Percentiles rank a stretch among this genome's conserved stretches.
Evolutionary conservation across 1,284 basidiomycete species (phyloP).

Genomic region (Phylloboletellus chloephorus): DNA sequence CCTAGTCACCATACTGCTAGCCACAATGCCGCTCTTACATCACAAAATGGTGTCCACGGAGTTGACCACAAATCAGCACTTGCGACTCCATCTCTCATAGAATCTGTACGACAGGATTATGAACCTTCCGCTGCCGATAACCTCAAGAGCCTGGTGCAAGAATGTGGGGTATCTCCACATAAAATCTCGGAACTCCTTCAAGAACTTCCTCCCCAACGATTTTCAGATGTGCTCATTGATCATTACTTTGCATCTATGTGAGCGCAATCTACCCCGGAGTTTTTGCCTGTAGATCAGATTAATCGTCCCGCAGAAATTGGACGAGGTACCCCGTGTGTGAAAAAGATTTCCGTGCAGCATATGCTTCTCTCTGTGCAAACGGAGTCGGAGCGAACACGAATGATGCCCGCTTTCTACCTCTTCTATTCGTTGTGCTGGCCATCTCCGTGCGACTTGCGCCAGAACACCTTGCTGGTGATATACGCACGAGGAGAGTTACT

Average conservation of each 20-base stretch:
- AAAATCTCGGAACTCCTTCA: constrained; percentile 86
- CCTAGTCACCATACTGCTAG: constrained; percentile 11
- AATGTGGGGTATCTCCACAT: constrained; percentile 85
- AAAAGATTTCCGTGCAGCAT: constrained; percentile 75
- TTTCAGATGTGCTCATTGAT: constrained; percentile 70
- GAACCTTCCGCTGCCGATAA: constrained; percentile 74
- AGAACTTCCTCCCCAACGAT: constrained; percentile 74
- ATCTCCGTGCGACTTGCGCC: constrained; percentile 84
- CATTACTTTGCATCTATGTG: constrained; percentile 75
- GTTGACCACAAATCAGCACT: constrained; percentile 28
- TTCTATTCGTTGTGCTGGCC: constrained; percentile 91
- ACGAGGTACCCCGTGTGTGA: constrained; percentile 93
- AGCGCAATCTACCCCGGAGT: constrained; percentile 24
- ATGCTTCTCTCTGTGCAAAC: constrained; percentile 74
- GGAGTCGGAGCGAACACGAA: constrained; percentile 69
- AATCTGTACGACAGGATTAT: constrained; percentile 45
- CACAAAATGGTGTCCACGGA: constrained; percentile 24
- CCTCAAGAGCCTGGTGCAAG: constrained; percentile 76
- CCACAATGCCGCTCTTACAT: constrained; percentile 8
- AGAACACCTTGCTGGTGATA: constrained; percentile 76
- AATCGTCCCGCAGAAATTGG: constrained; percentile 64
- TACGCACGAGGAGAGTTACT: constrained; percentile 66
- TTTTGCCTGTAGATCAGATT: constrained; percentile 4
- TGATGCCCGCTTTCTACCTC: constrained; percentile 83
- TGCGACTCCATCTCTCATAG: constrained; percentile 33